These are phyloP conservation scores for Lentinula raphanica DNA, from an alignment of 768 basidiomycete species.

Conservation along the genomic window DNA sequence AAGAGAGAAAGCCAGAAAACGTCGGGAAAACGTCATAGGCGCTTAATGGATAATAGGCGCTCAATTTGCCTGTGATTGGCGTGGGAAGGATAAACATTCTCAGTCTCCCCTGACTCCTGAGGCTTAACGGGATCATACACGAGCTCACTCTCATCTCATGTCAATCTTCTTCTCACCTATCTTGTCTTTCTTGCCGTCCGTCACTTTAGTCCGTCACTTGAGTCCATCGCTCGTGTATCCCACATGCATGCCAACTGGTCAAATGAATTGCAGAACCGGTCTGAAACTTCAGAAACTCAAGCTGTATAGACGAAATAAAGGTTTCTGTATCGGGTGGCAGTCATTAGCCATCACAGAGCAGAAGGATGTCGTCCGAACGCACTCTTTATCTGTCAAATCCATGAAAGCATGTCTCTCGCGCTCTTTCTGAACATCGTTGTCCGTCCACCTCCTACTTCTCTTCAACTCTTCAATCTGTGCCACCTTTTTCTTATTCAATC, in stretches of 20 bases:
- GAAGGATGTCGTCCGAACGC: slow-evolving; percentile 18
- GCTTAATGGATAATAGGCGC: not conserved
- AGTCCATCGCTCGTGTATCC: no score
- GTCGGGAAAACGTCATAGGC: not conserved
- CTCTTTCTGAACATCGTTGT: slow-evolving; percentile 52
- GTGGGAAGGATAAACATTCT: no score
- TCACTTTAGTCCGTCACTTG: no score
- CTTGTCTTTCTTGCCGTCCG: no score
- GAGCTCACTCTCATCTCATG: no score
- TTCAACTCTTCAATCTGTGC: slow-evolving; percentile 37
- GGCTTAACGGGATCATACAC: no score
- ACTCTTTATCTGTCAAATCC: slow-evolving; percentile 63
- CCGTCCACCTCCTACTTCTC: slow-evolving; percentile 48
- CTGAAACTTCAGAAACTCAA: no score
- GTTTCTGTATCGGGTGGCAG: slow-evolving; percentile 38
- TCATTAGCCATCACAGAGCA: not conserved
- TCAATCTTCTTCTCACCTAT: no score
- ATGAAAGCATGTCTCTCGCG: slow-evolving; percentile 57
- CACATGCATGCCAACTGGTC: no score
- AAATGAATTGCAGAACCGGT: no score
- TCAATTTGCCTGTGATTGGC: no score
- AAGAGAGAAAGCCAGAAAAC: not conserved
- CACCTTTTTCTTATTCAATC: slow-evolving; percentile 45
- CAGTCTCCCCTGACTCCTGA: no score
- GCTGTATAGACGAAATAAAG: slow-evolving; percentile 55